phyloP scores from a whole-genome alignment of 1,284 basidiomycete species.

The Coniferiporia sulphurascens region DNA sequence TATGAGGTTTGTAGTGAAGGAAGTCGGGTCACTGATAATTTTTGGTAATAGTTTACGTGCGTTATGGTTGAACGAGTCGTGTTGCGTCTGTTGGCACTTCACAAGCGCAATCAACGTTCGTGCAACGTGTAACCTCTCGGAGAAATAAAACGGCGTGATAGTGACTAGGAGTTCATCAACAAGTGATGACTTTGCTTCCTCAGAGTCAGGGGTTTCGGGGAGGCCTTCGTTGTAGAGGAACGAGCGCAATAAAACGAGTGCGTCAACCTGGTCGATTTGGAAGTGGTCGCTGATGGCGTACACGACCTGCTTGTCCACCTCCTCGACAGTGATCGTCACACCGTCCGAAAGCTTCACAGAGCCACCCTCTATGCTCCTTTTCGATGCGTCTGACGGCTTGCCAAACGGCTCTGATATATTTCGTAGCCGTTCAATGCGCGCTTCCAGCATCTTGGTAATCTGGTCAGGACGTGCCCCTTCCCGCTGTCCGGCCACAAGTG shows the following conservation, averaged over 20 bases:
- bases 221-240: conserved; percentile 79
- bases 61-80: conserved; percentile 49
- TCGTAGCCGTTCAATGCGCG: conserved; percentile 52
- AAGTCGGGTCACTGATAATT: conserved; percentile 55
- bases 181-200: conserved; percentile 37
- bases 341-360: conserved; percentile 62
- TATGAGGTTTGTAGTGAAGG: conserved; percentile 55
- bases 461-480: conserved; percentile 54
- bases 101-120: conserved; percentile 61
- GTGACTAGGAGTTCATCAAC: conserved; percentile 61
- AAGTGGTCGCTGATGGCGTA: conserved; percentile 66
- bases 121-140: conserved; percentile 66
- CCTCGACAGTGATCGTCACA: conserved; percentile 53
- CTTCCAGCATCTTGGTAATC: conserved; percentile 49
- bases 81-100: conserved; percentile 52
- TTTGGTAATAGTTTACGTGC: conserved; percentile 52
- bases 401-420: conserved; percentile 59
- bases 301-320: conserved; percentile 62
- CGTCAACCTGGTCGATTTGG: conserved; percentile 72
- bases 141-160: conserved; percentile 76
- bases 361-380: conserved; percentile 59
- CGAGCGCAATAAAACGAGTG: conserved; percentile 65
- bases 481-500: conserved; percentile 50
- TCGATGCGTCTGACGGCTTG: conserved; percentile 59
- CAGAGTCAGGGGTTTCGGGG: conserved; percentile 42